Conservation (phyloP, 208 protist genomes). For the Herpetomonas samuelpessoai region DNA sequence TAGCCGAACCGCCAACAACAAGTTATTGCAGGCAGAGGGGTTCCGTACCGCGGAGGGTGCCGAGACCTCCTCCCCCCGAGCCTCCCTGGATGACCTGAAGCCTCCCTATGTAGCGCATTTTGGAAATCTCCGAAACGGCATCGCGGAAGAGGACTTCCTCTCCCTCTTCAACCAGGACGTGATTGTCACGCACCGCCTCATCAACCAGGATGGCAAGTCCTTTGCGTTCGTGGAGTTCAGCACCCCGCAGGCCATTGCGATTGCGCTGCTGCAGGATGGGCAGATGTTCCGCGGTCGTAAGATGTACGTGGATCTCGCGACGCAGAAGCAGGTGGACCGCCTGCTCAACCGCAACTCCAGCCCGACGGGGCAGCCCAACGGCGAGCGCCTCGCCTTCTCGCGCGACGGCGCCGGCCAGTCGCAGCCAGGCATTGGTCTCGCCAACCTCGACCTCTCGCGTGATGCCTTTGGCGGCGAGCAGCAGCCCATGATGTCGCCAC, state of each 20-base stretch:
- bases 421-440: constrained; percentile 23
- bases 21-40: constrained; percentile 46
- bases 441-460: constrained; percentile 50
- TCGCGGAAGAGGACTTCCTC: constrained; percentile 75
- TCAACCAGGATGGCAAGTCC: constrained; percentile 73
- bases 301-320: constrained; percentile 82
- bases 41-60: constrained; percentile 46
- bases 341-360: constrained; percentile 36
- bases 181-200: constrained; percentile 61
- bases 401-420: constrained; percentile 53
- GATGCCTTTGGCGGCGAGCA: constrained; percentile 69
- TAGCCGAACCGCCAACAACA: constrained; percentile 65
- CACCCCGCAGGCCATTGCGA: constrained; percentile 51
- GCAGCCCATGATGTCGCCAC: constrained; percentile 15
- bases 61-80: constrained; percentile 12
- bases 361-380: not conserved
- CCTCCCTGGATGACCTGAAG: constrained; percentile 45
- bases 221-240: constrained; percentile 89
- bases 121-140: constrained; percentile 83
- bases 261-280: constrained; percentile 65
- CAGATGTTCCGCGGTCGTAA: constrained; percentile 56
- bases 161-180: constrained; percentile 50
- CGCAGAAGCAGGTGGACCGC: constrained; percentile 72
- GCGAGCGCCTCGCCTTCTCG: constrained; percentile 20
- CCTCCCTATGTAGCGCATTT: constrained; percentile 80